Evolutionary conservation across 1,284 basidiomycete species (phyloP), one percentile per base, ranked within the genome.

Genomic region (Cryptococcus deneoformans): DNA sequence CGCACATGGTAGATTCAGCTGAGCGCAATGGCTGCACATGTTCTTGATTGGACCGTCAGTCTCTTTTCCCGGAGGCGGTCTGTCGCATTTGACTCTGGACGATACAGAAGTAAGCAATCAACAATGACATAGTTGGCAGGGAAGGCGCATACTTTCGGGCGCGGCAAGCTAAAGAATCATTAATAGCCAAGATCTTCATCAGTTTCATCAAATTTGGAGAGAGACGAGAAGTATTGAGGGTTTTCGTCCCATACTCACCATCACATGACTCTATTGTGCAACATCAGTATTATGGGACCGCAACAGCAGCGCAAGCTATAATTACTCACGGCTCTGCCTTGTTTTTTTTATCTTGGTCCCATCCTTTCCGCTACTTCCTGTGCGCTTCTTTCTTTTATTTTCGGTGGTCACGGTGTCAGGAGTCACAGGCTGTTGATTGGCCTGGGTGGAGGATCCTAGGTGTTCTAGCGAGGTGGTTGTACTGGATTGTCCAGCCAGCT

Each of bases 1-100:
- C 72, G 58, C 35, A 76, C 90, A 92, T 11, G 86, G 83, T 56
- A 92, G 88, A 39, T 85, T 87, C 46, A 92, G 84, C 1, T 88
- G 84, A 64, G 86, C 81, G 73, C 89, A 92, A 70, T 91, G 89
- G 67, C 69, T 60, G 52, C 73, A 76, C 1, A 67, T 56, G 52
- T 72, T 68, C 48, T 63, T 70, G 9, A 60, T 60, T 0, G 61
- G 61, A 1, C 47, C 46, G 11, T 49, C 48, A n/a, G 50, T 43
- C 14, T 43, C 14, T 3, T 52, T 61, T 0, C 65, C 66, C 8
- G 73, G 73, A 1, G 71, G 70, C 7, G 69, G 72, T n/a, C 72
- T 58, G 62, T 76, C 73, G 53, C 73, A 76, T 58, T 71, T 72
- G 36, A 74, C 72, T 53, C 73, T 76, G 59, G 10, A 14, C 14